Conservation (phyloP, 78 protist species). For the Chrysochromulina parva region DNA sequence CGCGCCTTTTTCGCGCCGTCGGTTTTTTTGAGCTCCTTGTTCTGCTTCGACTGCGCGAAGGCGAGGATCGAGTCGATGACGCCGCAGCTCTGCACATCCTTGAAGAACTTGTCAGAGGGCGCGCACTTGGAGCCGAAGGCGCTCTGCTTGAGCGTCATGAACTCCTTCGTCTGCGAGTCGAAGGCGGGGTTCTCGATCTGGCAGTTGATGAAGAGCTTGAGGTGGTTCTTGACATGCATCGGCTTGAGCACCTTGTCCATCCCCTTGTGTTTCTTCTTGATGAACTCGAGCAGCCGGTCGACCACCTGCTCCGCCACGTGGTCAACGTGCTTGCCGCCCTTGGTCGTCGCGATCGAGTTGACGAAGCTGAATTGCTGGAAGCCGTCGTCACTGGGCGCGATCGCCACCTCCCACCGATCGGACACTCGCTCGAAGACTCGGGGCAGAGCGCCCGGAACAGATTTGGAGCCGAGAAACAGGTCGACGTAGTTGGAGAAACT, state of each 20-base stretch:
- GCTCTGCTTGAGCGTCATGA: slow-evolving; percentile 34
- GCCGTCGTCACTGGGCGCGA: no score
- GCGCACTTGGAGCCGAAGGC: slow-evolving; percentile 85
- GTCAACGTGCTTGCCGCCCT: slow-evolving; percentile 97
- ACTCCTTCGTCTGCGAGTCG: slow-evolving; percentile 75
- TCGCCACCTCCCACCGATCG: no score
- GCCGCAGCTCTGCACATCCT: slow-evolving; percentile 30
- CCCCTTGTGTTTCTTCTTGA: slow-evolving; percentile 63
- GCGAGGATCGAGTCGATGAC: slow-evolving; percentile 68
- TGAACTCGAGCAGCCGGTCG: slow-evolving; percentile 2
- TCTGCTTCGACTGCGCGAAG: slow-evolving; percentile 72
- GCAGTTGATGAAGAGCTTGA: slow-evolving; percentile 85
- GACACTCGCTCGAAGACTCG: no score
- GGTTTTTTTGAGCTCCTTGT: slow-evolving; percentile 60
- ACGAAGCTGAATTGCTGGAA: slow-evolving; percentile 72
- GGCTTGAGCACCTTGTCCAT: slow-evolving; percentile 65
- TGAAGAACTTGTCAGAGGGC: slow-evolving; percentile 67
- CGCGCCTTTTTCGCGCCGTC: slow-evolving; percentile 53
- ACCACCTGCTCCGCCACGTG: slow-evolving; percentile 70
- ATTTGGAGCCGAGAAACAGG: no score
- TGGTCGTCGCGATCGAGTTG: slow-evolving; percentile 91
- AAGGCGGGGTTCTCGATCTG: slow-evolving; percentile 97
- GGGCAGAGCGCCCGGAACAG: no score
- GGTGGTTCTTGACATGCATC: slow-evolving; percentile 33
- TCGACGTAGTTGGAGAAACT: no score